Conservation (phyloP, 495 filamentous ascomycete species). For the Annulohypoxylon bovei region DNA sequence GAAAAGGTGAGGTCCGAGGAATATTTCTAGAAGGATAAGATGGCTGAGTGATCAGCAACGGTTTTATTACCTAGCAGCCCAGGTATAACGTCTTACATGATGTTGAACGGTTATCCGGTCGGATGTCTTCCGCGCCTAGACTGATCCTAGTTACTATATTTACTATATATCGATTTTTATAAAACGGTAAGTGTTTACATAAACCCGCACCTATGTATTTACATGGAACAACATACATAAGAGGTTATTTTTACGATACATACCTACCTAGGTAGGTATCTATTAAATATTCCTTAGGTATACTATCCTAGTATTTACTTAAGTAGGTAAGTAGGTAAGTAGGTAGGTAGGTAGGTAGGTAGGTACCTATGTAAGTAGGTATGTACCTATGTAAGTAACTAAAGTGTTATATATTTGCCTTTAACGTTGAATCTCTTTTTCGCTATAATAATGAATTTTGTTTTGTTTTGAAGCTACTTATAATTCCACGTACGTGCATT, state of each 20-base stretch:
- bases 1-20: constrained; percentile 21
- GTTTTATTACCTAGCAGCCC: too few species aligned
- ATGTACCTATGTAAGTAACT: too few species aligned
- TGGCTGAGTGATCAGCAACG: constrained; percentile 34
- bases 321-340: neutral
- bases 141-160: constrained; percentile 16
- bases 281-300: neutral
- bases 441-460: neutral
- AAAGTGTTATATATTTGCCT: too few species aligned
- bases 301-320: neutral
- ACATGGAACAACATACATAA: too few species aligned
- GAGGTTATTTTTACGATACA: neutral
- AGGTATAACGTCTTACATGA: constrained; percentile 20
- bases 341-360: too few species aligned
- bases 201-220: too few species aligned
- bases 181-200: neutral
- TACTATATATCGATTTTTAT: neutral
- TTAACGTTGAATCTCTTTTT: neutral
- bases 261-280: neutral
- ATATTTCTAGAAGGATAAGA: constrained; percentile 38
- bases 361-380: too few species aligned
- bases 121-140: constrained; percentile 36
- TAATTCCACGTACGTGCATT: neutral
- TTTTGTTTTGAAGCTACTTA: neutral
- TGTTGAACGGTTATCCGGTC: constrained; percentile 27